Conservation (phyloP, 2,329 filamentous ascomycete species). For the Apiospora marii region DNA sequence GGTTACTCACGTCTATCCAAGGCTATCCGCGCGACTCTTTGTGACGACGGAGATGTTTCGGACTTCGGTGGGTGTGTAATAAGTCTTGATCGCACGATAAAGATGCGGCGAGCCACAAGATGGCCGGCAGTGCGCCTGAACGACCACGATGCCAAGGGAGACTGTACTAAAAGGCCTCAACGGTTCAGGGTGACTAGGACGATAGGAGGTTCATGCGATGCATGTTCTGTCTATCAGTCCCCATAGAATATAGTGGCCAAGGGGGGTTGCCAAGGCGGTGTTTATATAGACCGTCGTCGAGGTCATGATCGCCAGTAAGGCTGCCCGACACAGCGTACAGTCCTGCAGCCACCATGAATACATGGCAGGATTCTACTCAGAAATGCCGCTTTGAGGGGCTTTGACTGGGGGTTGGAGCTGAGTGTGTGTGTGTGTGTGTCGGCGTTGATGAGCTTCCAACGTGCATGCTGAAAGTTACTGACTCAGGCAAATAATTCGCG, state of each 20-base stretch:
- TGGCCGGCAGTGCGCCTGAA: not conserved
- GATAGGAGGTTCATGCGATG: not conserved
- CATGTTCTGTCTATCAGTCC: not conserved
- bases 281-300: constrained; percentile 6
- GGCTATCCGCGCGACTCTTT: not conserved
- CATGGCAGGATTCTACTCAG: not conserved
- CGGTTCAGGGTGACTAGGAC: not conserved
- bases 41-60: constrained; percentile 10
- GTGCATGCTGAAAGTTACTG: not conserved
- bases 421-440: not conserved
- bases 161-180: not conserved
- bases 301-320: not conserved
- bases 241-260: constrained; percentile 12
- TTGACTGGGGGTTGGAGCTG: not conserved
- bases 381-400: not conserved
- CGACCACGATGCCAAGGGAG: not conserved
- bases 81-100: not conserved
- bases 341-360: not conserved
- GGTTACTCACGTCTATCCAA: not conserved
- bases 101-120: not conserved
- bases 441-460: not conserved
- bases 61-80: not conserved
- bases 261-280: not conserved
- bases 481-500: not conserved
- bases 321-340: constrained; percentile 1